Conservation (phyloP, 75 land plant genomes). For the Ceratopteris richardii region DNA sequence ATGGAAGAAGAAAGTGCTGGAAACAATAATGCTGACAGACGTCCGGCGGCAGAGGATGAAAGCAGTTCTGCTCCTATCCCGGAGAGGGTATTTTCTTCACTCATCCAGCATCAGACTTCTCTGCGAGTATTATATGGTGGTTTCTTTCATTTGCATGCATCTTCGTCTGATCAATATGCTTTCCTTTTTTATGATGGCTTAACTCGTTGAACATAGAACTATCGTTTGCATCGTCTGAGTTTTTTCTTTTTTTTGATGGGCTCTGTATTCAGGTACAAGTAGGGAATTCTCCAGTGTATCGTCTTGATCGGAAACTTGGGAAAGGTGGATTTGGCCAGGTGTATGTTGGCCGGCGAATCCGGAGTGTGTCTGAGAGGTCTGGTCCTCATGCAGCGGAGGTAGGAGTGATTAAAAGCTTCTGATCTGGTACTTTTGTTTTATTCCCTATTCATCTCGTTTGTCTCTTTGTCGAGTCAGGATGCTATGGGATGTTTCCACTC, state of each 20-base stretch:
- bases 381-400: conserved; percentile 46
- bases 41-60: conserved; percentile 32
- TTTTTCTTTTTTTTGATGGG: too few species aligned
- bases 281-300: conserved; percentile 37
- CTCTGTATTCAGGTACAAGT: conserved; percentile 30
- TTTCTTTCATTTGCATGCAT: neutral
- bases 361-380: conserved; percentile 33
- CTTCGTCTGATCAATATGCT: too few species aligned
- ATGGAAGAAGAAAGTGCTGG: conserved; percentile 44
- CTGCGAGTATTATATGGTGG: neutral
- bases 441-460: too few species aligned
- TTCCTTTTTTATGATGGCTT: too few species aligned
- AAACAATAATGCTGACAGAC: conserved; percentile 25
- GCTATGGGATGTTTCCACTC: too few species aligned
- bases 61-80: conserved; percentile 35
- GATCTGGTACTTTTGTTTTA: too few species aligned
- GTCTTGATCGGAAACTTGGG: conserved; percentile 38
- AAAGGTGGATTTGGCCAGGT: conserved; percentile 50
- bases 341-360: conserved; percentile 34
- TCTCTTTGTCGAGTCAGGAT: too few species aligned
- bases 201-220: too few species aligned
- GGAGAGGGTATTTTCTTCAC: conserved; percentile 27
- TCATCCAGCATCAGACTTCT: neutral
- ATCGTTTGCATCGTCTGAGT: too few species aligned
- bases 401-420: neutral